Evolutionary conservation across 441 rosid species (phyloP), one percentile per base, ranked within the genome.

Genomic region (Breynia disticha): DNA sequence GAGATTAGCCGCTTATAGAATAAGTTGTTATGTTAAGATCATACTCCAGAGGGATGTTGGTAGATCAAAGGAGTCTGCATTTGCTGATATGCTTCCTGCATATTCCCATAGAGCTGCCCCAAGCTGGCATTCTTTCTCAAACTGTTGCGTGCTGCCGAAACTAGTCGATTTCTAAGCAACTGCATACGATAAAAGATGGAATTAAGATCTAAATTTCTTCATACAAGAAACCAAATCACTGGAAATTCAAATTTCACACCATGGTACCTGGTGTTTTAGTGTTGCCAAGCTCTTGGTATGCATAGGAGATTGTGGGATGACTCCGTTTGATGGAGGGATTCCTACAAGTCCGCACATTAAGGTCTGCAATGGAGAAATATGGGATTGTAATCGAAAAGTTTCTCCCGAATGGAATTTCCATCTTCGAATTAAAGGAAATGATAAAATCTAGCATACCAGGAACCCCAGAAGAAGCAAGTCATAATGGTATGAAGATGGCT

Each of bases 231-330:
- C 7, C 32, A 24, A 28, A 15, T 42, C 15, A 56, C 32, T 24
- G 8, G 16, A 22, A 14, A 46, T 6, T 9, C 11, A 9, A 42
- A 28, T 16, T 48, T 60, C 3, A 21, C 32, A 32, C 24, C 22
- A 20, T n/a, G 46, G 61, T 74, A 73, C 95, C 94, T 90, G 97
- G 59, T 87, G 74, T 66, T 87, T 90, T 39, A 90, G 91, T 42
- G 97, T 87, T 11, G 97, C 95, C 58, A 90, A 69, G 69, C 96
- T 87, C 64, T 90, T 90, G n/a, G 97, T 90, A 60, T 90, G 97
- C 97, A 90, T 90, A 6, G 96, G 97, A 47, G 97, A 90, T 62
- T 90, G 97, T 14, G 97, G 97, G 46, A 90, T 90, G 75, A 90
- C 97, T 56, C 96, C 97, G 65, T 90, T 90, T 45, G 97, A 62